phyloP scores from a whole-genome alignment of 305 asterid species.

The Fraxinus nigra region DNA sequence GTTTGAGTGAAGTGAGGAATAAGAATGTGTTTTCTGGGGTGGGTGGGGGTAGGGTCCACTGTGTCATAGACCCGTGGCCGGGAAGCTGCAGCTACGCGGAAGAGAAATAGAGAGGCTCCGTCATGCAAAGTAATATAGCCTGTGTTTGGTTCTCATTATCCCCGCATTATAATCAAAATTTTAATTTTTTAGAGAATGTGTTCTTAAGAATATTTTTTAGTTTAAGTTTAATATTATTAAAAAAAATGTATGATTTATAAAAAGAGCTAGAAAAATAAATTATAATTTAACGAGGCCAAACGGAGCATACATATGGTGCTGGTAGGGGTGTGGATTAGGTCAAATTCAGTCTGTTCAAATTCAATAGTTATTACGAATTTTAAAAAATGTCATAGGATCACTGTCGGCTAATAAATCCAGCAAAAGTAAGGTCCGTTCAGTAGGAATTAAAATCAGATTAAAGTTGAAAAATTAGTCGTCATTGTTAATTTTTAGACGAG shows the following conservation, averaged over 20 bases:
- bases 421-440: not conserved
- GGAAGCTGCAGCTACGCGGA: not conserved
- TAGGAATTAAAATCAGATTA: no score
- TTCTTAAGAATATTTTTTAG: no score
- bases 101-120: not conserved
- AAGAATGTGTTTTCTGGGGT: not conserved
- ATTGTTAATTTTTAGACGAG: no score
- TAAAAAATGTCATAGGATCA: not conserved
- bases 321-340: not conserved
- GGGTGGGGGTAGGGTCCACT: not conserved
- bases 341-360: not conserved
- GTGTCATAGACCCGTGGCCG: not conserved
- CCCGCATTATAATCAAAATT: not conserved
- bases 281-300: no score
- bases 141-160: not conserved
- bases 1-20: slow-evolving; percentile 5
- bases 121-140: not conserved
- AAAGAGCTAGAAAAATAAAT: no score
- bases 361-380: not conserved
- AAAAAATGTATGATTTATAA: no score
- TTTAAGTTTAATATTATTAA: no score
- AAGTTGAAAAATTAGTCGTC: no score
- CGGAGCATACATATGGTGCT: not conserved
- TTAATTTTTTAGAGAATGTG: no score
- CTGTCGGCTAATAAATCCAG: not conserved